Percentiles rank a stretch among this genome's conserved stretches.
Evolutionary conservation across 1,284 basidiomycete genomes (phyloP).

Genomic region (Stereum hirsutum): DNA sequence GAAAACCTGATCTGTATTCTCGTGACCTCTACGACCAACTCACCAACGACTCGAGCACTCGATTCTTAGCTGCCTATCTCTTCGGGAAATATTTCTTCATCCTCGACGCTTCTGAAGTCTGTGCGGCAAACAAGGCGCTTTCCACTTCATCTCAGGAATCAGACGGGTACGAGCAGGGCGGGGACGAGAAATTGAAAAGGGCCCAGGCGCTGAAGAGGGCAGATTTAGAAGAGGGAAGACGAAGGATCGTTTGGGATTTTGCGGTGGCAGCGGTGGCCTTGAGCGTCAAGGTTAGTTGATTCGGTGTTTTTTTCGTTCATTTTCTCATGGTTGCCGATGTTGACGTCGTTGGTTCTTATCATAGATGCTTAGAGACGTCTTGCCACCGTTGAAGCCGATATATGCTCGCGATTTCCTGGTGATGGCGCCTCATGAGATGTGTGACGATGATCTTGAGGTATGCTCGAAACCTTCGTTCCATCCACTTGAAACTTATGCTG

Average conservation of each 20-base stretch:
- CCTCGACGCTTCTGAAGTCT: neutral
- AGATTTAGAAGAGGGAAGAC: conserved; percentile 2
- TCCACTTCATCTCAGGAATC: neutral
- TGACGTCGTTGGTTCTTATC: too few species aligned
- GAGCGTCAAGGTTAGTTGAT: conserved; percentile 10
- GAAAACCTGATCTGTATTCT: conserved; percentile 5
- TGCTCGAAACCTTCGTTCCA: neutral
- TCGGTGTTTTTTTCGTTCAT: neutral
- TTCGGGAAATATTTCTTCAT: conserved; percentile 8
- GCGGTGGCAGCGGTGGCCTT: conserved; percentile 11
- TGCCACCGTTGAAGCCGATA: conserved; percentile 13
- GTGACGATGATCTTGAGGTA: conserved; percentile 15
- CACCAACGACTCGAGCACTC: conserved; percentile 7
- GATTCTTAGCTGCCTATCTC: conserved; percentile 11
- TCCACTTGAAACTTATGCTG: too few species aligned
- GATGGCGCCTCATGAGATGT: conserved; percentile 16
- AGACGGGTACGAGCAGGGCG: neutral
- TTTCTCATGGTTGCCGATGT: neutral
- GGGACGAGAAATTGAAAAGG: too few species aligned
- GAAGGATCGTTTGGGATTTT: conserved; percentile 10
- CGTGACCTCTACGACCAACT: conserved; percentile 11
- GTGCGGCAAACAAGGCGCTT: neutral
- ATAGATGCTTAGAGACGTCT: conserved; percentile 14
- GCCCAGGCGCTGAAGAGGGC: neutral
- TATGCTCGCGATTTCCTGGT: conserved; percentile 14